A percentile compares a stretch with the other conserved stretches of the same genome.
Conservation (phyloP, 345 rosid species). For the Isatis tinctoria region DNA sequence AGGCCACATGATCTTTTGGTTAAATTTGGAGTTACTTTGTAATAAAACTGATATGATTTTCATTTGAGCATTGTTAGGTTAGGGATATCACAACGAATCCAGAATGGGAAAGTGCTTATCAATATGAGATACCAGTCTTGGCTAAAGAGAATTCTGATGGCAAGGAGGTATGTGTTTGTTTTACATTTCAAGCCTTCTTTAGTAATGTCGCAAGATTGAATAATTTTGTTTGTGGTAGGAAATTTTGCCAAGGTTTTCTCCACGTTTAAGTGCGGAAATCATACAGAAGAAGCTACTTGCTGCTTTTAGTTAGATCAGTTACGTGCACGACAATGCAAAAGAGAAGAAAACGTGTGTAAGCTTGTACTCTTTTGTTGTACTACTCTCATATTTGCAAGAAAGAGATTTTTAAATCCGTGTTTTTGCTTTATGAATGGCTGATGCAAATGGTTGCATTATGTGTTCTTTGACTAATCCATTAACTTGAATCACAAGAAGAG, state of each 20-base stretch:
- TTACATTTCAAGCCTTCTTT: not conserved
- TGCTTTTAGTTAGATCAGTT: slow-evolving; percentile 46
- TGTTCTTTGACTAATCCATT: slow-evolving; percentile 40
- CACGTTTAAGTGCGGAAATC: slow-evolving; percentile 63
- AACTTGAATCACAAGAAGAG: slow-evolving; percentile 1
- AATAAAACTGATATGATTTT: not conserved
- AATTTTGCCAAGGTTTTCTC: slow-evolving; percentile 63
- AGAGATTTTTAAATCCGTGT: slow-evolving; percentile 5
- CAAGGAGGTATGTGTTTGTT: slow-evolving; percentile 47
- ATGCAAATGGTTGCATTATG: slow-evolving; percentile 7
- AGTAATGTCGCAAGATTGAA: not conserved
- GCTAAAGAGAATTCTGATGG: slow-evolving; percentile 67
- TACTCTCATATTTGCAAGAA: slow-evolving; percentile 13
- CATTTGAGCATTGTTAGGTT: slow-evolving; percentile 35
- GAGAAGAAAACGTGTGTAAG: not conserved
- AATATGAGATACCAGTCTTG: slow-evolving; percentile 76
- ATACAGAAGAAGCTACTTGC: slow-evolving; percentile 74
- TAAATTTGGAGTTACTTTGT: not conserved
- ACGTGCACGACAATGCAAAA: slow-evolving; percentile 1
- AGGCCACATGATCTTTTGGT: not conserved
- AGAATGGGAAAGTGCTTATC: slow-evolving; percentile 75
- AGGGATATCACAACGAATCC: slow-evolving; percentile 78
- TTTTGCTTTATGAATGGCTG: not conserved
- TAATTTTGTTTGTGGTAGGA: slow-evolving; percentile 17
- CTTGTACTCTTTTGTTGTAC: not conserved